Base-by-base conservation (phyloP, 306 rosid genomes). In the Oemleria cerasiformis region DNA sequence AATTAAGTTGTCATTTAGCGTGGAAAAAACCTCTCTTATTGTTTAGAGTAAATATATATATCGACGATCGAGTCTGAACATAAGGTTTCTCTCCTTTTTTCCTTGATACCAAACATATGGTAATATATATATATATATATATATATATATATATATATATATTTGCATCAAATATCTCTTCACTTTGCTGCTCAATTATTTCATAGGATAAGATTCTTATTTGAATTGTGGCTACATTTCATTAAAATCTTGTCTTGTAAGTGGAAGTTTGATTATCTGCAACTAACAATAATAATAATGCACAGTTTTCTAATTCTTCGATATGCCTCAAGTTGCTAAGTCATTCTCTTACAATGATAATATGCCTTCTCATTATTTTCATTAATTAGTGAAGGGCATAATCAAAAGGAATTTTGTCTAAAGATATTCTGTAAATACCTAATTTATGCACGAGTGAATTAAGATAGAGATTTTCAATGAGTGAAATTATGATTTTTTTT, bases 281-380 rank as follows among this genome's bases (percentile, higher is more conserved):
- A 76, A 75, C 61, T 21, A 55, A 85, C 73, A 75, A 77, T 72
- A 75, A 34, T 10, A 55, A 85, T 75, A 75, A 77, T 72, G 15
- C 77, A 70, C 68, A 76, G 30, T 25, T 25, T 25, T 44, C 38
- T 67, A 42, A 50, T 25, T 58, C 5, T 21, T 63, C 75, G 77
- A 78, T 74, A 40, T 75, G 74, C 76, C 63, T 57, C 75, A 74
- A 83, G 65, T 85, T 78, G 84, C 47, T 12, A 60, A 66, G 76
- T 77, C 75, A 79, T 80, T 84, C 79, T 68, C 78, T 57, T 51
- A 38, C 30, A 45, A 75, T n/a, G 25, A 21, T 47, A 54, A 39
- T 51, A 50, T 72, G 72, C 71, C 34, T 63, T 63, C 8, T 38
- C 8, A 61, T 19, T 25, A 38, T n/a, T 51, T 53, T 38, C 3